Evolutionary conservation across 2,329 filamentous ascomycete genomes (phyloP), one percentile per base, ranked within the genome.

Genomic region (Claviceps digitariae): DNA sequence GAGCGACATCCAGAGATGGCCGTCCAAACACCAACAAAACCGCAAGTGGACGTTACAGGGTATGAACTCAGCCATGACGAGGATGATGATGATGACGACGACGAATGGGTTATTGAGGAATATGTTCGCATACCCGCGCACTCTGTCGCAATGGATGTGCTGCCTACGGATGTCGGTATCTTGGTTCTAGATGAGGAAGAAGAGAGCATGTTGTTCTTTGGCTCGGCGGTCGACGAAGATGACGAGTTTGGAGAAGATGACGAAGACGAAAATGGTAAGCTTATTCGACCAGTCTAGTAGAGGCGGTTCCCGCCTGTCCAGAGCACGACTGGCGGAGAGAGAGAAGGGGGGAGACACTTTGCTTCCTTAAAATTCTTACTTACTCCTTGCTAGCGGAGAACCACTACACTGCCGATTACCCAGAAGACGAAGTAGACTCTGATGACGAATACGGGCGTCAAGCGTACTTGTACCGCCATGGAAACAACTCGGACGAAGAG

Each of bases 341-440:
- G n/a, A 29, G 27, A 5, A 8, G 27, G 27, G 27, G 27, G 9
- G 3, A 8, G 2, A 21, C 21, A 17, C 20, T 13, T 4, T 44
- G 13, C 21, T 44, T 44, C 9, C 10, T 7, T 43, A 12, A 13
- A 20, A 12, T 43, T 20, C 41, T 7, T 15, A 44, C 53, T 53
- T 47, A 57, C 56, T 31, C 40, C 12, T 46, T 23, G 10, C 17
- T 56, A 83, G 84, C 86, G 38, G 86, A 90, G 64, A 84, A 88
- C 61, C 83, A 88, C 66, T 89, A 90, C 63, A 81, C 82, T 3
- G 83, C 85, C 52, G 86, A 90, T 64, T 90, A 90, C 59, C 86
- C 86, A 0, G 86, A 90, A 57, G 86, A 90, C 52, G 86, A 90
- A 64, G 76, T 89, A 15, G 83, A 81, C 46, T 83, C 81, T 17